Percentiles rank a stretch among this genome's conserved stretches.
phyloP scores from a whole-genome alignment of 2,329 filamentous ascomycete genomes.

The Nothomitra cinnamomea region DNA sequence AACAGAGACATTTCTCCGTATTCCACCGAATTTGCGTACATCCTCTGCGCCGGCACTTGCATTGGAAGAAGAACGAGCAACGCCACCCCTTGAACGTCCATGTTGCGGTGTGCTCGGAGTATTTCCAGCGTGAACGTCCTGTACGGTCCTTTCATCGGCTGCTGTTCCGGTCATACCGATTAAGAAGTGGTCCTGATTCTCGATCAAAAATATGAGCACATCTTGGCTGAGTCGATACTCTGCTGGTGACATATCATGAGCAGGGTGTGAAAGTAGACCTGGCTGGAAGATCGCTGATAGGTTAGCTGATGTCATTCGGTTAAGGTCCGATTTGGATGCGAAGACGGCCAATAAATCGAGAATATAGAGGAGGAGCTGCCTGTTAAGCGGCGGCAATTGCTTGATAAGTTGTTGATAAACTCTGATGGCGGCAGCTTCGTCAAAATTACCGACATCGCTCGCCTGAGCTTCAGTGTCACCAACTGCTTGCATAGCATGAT shows the following conservation, averaged over 20 bases:
- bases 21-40: constrained; percentile 58
- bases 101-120: constrained; percentile 27
- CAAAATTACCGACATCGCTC: constrained; percentile 57
- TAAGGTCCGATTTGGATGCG: constrained; percentile 87
- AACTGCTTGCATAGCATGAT: constrained; percentile 51
- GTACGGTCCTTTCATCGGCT: constrained; percentile 66
- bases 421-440: constrained; percentile 57
- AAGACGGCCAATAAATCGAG: constrained; percentile 92
- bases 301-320: constrained; percentile 92
- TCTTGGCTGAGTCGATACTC: constrained; percentile 94
- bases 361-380: constrained; percentile 87
- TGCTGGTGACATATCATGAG: constrained; percentile 85
- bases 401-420: constrained; percentile 85
- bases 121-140: constrained; percentile 52
- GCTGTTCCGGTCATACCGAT: constrained; percentile 98
- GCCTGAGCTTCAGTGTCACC: constrained; percentile 45
- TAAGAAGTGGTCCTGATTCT: constrained; percentile 95
- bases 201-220: constrained; percentile 92
- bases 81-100: constrained; percentile 32
- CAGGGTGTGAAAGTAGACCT: constrained; percentile 82
- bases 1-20: constrained; percentile 79
- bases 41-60: constrained; percentile 81
- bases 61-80: constrained; percentile 67
- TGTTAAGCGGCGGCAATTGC: constrained; percentile 79
- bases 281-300: constrained; percentile 95